Evolutionary conservation across 371 early-diverging fungal species (phyloP).

Genomic region (Rhizomucor pusillus): DNA sequence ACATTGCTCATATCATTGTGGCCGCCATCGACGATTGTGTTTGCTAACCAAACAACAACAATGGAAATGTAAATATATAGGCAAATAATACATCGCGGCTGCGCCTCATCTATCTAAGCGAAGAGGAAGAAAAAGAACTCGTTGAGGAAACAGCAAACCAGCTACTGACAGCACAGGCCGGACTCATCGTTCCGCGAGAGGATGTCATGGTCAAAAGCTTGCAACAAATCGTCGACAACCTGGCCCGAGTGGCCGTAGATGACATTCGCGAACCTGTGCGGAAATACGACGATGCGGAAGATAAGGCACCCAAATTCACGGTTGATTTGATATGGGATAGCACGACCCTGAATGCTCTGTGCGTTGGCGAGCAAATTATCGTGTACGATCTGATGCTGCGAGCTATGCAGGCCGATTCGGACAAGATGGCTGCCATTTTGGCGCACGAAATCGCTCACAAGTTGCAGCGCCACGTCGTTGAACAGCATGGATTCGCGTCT

Average conservation of each 20-base stretch:
- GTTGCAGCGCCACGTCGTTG: slow-evolving; percentile 61
- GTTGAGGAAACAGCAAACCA: slow-evolving; percentile 29
- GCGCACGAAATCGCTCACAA: slow-evolving; percentile 66
- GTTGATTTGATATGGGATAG: slow-evolving; percentile 37
- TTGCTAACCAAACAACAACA: slow-evolving; percentile 4
- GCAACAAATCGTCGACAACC: slow-evolving; percentile 38
- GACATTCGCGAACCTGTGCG: slow-evolving; percentile 47
- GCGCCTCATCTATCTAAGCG: slow-evolving; percentile 51
- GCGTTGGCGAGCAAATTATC: slow-evolving; percentile 34
- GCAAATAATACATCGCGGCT: slow-evolving; percentile 61
- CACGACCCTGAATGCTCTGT: slow-evolving; percentile 45
- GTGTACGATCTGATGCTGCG: slow-evolving; percentile 49
- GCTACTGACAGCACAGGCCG: slow-evolving; percentile 26
- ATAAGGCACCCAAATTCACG: slow-evolving; percentile 14
- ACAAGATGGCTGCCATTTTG: slow-evolving; percentile 54
- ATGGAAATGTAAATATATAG: slow-evolving; percentile 10
- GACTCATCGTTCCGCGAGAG: slow-evolving; percentile 32
- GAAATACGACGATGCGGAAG: slow-evolving; percentile 9
- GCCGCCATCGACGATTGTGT: no score
- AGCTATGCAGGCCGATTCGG: slow-evolving; percentile 51
- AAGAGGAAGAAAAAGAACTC: slow-evolving; percentile 50
- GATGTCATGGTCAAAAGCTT: slow-evolving; percentile 34
- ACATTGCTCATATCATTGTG: no score
- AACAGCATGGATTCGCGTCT: slow-evolving; percentile 54
- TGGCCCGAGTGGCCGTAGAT: slow-evolving; percentile 33